phyloP scores from a whole-genome alignment of 768 basidiomycete species.

The Hortiboletus flavorubellus region DNA sequence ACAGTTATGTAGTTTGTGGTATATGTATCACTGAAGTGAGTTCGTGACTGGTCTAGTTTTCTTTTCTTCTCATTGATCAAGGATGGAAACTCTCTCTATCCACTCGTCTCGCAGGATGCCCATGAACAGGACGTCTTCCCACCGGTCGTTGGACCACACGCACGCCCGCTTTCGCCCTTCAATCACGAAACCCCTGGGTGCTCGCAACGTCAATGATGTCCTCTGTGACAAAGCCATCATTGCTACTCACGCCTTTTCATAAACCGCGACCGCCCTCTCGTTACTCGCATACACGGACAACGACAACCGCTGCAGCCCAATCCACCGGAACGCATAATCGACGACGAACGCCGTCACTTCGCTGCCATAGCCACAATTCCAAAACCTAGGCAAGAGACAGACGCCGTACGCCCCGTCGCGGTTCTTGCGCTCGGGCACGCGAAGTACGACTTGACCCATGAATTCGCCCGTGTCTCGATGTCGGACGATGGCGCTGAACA shows the following conservation, averaged over 20 bases:
- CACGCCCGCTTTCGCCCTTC: slow-evolving; percentile 38
- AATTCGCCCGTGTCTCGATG: slow-evolving; percentile 29
- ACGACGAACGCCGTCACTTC: slow-evolving; percentile 40
- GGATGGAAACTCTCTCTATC: slow-evolving; percentile 22
- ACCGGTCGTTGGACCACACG: slow-evolving; percentile 35
- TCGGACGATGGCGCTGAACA: slow-evolving; percentile 29
- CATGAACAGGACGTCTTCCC: slow-evolving; percentile 40
- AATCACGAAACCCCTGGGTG: slow-evolving; percentile 36
- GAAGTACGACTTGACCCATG: slow-evolving; percentile 32
- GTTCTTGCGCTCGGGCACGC: slow-evolving; percentile 24
- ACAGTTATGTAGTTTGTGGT: background rate
- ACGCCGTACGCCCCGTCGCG: slow-evolving; percentile 34
- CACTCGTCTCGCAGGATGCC: slow-evolving; percentile 40
- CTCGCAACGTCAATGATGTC: background rate
- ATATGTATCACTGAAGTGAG: slow-evolving; percentile 7
- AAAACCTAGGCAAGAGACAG: slow-evolving; percentile 30
- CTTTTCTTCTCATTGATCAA: slow-evolving; percentile 14
- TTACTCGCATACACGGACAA: slow-evolving; percentile 40
- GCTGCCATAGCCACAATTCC: slow-evolving; percentile 41
- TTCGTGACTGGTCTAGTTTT: background rate
- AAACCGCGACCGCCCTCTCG: slow-evolving; percentile 36
- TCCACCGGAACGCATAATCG: slow-evolving; percentile 38
- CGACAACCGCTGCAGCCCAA: slow-evolving; percentile 41
- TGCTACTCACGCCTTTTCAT: slow-evolving; percentile 40
- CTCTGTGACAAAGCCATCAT: background rate